Evolutionary conservation across 2,329 filamentous ascomycete genomes (phyloP), one percentile per base, ranked within the genome.

Genomic region (Talaromyces sp.): DNA sequence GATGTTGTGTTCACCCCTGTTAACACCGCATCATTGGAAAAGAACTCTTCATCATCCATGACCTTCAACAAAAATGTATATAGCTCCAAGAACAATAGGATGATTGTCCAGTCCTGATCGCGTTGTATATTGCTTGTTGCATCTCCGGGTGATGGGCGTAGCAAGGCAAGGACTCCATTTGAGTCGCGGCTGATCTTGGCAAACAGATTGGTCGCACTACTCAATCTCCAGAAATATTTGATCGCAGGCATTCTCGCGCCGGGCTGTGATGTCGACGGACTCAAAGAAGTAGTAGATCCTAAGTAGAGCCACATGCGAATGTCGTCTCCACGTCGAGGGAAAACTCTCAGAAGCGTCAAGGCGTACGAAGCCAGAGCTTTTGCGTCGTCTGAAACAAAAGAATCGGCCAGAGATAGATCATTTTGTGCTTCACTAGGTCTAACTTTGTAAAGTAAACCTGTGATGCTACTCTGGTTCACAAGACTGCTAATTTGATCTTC

Each of bases 1-100:
- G 84, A 68, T 84, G 83, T 62, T 81, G 83, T 60, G 82, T 85
- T 63, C 71, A 81, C 33, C 75, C 80, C 74, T n/a, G 76, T 70
- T 22, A 79, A 69, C 31, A 82, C 80, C 45, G 76, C 79, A 67
- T 85, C 79, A 63, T 84, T 83, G 64, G 87, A 86, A 67, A 96
- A 90, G 74, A 99, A 99, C 71, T 99, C 95, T 69, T 98, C 94
- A 68, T 99, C 95, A 70, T 99, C 95, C 75, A 94, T 96, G 39
- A 98, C 87, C 70, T 95, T 90, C 13, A 98, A 82, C 2, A 97
- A 87, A 74, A 98, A 98, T 2, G 90, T 92, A 74, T 97, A 99
- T 0, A 99, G 85, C 72, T 99, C 95, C 6, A 99, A 84, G 73
- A 99, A 98, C 0, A 99, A 84, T 0, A 98, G 82, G 49, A 97